Evolutionary conservation across 495 filamentous ascomycete genomes (phyloP).

Genomic region (Neurospora sp.): DNA sequence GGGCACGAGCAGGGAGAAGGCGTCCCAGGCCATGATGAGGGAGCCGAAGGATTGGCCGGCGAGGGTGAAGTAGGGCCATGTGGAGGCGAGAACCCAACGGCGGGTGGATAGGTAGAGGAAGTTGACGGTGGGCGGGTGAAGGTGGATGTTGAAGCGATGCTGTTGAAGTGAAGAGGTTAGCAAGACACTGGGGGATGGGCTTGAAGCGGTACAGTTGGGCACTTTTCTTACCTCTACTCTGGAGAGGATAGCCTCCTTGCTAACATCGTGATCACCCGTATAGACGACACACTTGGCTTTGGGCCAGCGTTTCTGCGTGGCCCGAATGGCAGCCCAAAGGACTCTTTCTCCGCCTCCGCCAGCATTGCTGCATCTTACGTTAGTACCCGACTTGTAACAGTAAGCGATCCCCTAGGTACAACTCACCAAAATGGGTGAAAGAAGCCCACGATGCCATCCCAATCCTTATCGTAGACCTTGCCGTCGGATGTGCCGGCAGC

Average conservation of each 20-base stretch:
- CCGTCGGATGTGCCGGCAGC: constrained; percentile 42
- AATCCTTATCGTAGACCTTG: constrained; percentile 44
- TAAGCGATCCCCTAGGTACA: neutral
- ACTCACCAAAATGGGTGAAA: constrained; percentile 91
- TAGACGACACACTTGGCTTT: constrained; percentile 84
- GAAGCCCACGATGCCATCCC: constrained; percentile 83
- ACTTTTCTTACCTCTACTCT: constrained; percentile 53
- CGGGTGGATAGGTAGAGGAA: constrained; percentile 87
- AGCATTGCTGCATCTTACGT: constrained; percentile 56
- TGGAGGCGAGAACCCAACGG: constrained; percentile 69
- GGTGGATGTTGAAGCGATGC: constrained; percentile 84
- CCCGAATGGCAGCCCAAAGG: constrained; percentile 88
- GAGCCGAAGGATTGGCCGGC: constrained; percentile 86
- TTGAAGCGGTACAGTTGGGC: neutral
- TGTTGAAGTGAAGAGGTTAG: constrained; percentile 18
- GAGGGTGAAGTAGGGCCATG: constrained; percentile 90
- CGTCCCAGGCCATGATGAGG: constrained; percentile 77
- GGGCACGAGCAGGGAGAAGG: constrained; percentile 82
- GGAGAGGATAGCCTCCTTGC: constrained; percentile 66
- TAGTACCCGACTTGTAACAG: neutral
- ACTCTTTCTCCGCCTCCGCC: constrained; percentile 94
- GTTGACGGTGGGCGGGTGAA: constrained; percentile 72
- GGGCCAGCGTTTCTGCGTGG: constrained; percentile 84
- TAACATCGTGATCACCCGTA: constrained; percentile 83
- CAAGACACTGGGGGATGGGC: neutral